phyloP scores from a whole-genome alignment of 2,329 filamentous ascomycete genomes.

The Paracorniculantispora psalliotae region DNA sequence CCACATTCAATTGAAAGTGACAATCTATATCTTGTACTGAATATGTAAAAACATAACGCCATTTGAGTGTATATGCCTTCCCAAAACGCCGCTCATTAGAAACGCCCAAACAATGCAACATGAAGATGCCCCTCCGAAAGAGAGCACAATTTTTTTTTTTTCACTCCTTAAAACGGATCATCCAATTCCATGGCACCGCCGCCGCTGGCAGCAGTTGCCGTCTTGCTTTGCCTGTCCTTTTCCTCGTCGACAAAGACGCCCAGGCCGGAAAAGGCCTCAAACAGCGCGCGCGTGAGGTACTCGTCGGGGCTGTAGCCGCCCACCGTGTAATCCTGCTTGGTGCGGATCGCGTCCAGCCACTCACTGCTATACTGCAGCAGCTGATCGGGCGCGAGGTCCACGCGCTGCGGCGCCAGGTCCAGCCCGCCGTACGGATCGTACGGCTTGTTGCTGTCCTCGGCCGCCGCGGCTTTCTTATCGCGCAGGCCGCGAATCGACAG shows the following conservation, averaged over 20 bases:
- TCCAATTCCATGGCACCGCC: conserved; percentile 44
- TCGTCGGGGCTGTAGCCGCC: conserved; percentile 81
- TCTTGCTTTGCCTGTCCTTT: conserved; percentile 38
- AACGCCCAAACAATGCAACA: conserved; percentile 3
- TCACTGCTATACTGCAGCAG: conserved; percentile 68
- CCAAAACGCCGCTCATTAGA: background rate
- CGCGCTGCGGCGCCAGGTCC: conserved; percentile 63
- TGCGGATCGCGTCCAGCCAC: conserved; percentile 63
- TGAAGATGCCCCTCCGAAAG: background rate
- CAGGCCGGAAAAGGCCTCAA: conserved; percentile 85
- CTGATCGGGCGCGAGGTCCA: conserved; percentile 44
- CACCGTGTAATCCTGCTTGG: conserved; percentile 61
- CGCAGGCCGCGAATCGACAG: conserved; percentile 78
- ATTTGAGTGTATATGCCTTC: background rate
- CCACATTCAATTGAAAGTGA: conserved; percentile 1
- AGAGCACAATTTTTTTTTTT: background rate
- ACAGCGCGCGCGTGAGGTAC: conserved; percentile 75
- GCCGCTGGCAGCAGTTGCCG: conserved; percentile 27
- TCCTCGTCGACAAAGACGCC: conserved; percentile 85
- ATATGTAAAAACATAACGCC: background rate
- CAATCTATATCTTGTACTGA: background rate
- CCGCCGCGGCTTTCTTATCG: conserved; percentile 42
- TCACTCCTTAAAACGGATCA: conserved; percentile 34
- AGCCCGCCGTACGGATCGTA: conserved; percentile 88
- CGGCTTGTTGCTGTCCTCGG: conserved; percentile 56